Conservation (phyloP, 345 rosid genomes). For the Noccaea caerulescens region DNA sequence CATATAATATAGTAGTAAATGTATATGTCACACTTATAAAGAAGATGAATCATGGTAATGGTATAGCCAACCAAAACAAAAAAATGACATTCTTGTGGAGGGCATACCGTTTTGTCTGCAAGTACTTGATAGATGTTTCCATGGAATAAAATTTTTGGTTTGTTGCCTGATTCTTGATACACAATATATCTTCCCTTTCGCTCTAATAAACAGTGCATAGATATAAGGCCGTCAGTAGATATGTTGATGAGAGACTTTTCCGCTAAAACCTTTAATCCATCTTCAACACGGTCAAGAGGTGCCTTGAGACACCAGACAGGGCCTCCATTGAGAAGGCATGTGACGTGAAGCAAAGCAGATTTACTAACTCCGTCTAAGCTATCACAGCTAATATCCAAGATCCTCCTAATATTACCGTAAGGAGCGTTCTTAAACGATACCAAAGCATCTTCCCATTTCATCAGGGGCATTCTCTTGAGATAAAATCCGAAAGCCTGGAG, state of each 20-base stretch:
- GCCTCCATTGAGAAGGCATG: slow-evolving; percentile 20
- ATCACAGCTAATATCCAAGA: neutral
- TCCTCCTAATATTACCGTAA: neutral
- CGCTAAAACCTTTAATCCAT: neutral
- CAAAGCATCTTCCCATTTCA: neutral
- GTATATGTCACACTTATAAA: neutral
- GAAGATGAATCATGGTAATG: no score
- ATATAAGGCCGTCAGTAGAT: neutral
- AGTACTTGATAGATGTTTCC: neutral
- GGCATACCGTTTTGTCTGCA: slow-evolving; percentile 15
- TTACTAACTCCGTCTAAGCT: neutral
- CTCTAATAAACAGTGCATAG: slow-evolving; percentile 15
- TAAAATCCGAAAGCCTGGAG: neutral
- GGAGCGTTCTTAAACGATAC: neutral
- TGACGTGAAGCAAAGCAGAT: slow-evolving; percentile 19
- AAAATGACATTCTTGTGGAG: neutral
- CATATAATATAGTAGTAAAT: no score
- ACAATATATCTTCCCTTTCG: slow-evolving; percentile 10
- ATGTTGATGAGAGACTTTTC: slow-evolving; percentile 34
- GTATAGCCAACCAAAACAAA: no score
- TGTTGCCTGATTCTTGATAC: neutral
- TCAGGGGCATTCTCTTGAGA: neutral
- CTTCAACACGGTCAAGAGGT: neutral
- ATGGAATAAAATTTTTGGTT: slow-evolving; percentile 1
- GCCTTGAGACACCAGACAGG: neutral